These are phyloP conservation scores for Yamadazyma ubonensis DNA, from an alignment of 805 yeast species.

Conservation along the genomic window DNA sequence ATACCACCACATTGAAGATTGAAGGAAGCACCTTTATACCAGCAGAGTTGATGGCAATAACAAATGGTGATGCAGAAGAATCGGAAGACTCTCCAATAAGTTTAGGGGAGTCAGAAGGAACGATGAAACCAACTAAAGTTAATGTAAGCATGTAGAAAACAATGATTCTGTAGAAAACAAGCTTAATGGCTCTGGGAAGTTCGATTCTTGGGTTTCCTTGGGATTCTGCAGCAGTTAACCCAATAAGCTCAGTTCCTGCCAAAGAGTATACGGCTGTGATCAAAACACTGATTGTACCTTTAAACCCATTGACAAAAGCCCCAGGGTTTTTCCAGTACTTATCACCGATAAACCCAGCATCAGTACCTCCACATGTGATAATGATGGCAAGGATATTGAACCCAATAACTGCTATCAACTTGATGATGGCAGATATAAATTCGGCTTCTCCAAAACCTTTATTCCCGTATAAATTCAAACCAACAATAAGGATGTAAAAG, in stretches of 20 bases:
- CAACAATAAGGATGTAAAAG: constrained; percentile 36
- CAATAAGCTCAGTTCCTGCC: constrained; percentile 44
- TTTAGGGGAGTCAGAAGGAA: constrained; percentile 28
- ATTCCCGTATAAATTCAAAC: constrained; percentile 34
- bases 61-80: constrained; percentile 42
- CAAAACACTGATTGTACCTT: constrained; percentile 39
- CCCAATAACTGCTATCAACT: constrained; percentile 39
- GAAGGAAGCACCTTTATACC: constrained; percentile 43
- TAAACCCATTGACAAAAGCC: constrained; percentile 40
- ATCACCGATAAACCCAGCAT: constrained; percentile 38
- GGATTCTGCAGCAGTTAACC: constrained; percentile 40
- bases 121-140: constrained; percentile 40
- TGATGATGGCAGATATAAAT: constrained; percentile 33
- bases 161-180: constrained; percentile 42
- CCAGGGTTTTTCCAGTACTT: constrained; percentile 39
- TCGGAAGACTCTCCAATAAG: constrained; percentile 26
- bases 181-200: constrained; percentile 42
- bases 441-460: constrained; percentile 41
- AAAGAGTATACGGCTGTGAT: constrained; percentile 43
- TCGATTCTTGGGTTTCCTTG: constrained; percentile 38
- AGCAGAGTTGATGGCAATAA: constrained; percentile 41
- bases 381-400: constrained; percentile 40
- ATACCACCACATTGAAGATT: constrained; percentile 41
- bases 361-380: constrained; percentile 42
- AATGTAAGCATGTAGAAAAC: constrained; percentile 42